Base-by-base conservation (phyloP, 495 filamentous ascomycete species). In the Tuber indicum region DNA sequence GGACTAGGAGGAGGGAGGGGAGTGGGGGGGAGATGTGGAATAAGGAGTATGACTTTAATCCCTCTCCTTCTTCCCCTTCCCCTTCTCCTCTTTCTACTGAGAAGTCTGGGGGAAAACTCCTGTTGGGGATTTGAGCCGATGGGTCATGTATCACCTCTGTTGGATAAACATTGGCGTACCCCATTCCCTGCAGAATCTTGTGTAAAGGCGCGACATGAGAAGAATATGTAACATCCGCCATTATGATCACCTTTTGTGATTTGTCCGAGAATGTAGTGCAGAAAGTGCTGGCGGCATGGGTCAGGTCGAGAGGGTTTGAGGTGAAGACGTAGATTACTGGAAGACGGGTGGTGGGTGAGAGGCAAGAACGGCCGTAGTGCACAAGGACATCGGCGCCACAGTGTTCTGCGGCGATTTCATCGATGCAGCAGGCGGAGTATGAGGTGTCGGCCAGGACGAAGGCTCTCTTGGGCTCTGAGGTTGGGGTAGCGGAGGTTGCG, bases 321-420 rank as follows among this genome's bases (percentile, higher is more conserved):
- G 96, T 98, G 83, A 97, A 99, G 74, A 98, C 89, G 82, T 98
- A 93, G 75, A 98, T 91, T 41, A 98, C 93, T 0, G 96, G 93
- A 23, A 99, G 85, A 73, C 94, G 87, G 7, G 93, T 91, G 0
- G 95, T 97, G 2, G 96, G 96, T 2, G 93, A 97, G 41, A 99
- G 86, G 84, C 96, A 99, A 0, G 94, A 91, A 66, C 95, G 88
- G 39, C 96, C 96, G 81, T 98, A 99, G 84, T 99, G 96, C 26
- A 99, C 92, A 7, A 98, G 91, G 7, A 92, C 93, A 73, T 98
- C 92, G 9, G 96, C 94, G 81, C 93, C 87, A 44, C 92, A 91
- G 84, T 99, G 96, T 82, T 98, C 95, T 23, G 96, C 96, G 2
- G 96, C 96, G 70, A 98, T 91, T 84, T 99, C 96, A 78, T 99